Conservation (phyloP, 2,329 filamentous ascomycete genomes). For the Colletotrichum sojae region DNA sequence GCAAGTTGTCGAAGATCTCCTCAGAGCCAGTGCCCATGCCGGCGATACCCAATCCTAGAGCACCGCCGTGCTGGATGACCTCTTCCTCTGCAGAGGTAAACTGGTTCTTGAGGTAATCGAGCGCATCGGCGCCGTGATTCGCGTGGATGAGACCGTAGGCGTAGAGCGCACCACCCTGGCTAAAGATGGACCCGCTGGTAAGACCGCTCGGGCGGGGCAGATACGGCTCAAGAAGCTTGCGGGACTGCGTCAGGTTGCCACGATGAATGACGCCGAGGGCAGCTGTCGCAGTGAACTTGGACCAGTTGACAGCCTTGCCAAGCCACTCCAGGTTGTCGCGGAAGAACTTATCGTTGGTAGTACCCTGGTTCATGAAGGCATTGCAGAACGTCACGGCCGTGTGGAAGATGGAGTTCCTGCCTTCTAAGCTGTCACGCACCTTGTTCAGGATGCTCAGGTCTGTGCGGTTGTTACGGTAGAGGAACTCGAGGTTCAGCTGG, state of each 20-base stretch:
- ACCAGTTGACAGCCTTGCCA: constrained; percentile 99
- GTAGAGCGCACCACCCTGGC: constrained; percentile 95
- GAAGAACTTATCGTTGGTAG: constrained; percentile 98
- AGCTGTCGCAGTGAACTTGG: constrained; percentile 97
- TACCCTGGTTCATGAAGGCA: constrained; percentile 99
- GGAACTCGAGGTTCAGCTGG: constrained; percentile 93
- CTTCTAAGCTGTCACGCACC: constrained; percentile 94
- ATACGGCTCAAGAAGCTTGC: constrained; percentile 95
- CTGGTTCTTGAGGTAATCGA: constrained; percentile 83
- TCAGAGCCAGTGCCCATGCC: constrained; percentile 97
- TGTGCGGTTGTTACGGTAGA: constrained; percentile 95
- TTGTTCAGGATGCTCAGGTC: constrained; percentile 96
- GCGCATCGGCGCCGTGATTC: constrained; percentile 93
- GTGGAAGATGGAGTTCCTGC: constrained; percentile 98
- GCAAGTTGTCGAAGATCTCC: constrained; percentile 91
- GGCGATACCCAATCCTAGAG: constrained; percentile 93
- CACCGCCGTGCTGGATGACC: constrained; percentile 96
- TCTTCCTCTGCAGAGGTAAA: constrained; percentile 86
- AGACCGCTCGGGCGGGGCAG: constrained; percentile 84
- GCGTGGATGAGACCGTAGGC: constrained; percentile 97
- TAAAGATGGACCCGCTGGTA: constrained; percentile 89
- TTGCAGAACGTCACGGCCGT: constrained; percentile 97
- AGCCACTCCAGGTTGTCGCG: constrained; percentile 98
- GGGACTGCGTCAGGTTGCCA: constrained; percentile 92
- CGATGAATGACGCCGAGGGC: constrained; percentile 97